Base-by-base conservation (phyloP, 306 rosid species). In the Trifolium dubium region DNA sequence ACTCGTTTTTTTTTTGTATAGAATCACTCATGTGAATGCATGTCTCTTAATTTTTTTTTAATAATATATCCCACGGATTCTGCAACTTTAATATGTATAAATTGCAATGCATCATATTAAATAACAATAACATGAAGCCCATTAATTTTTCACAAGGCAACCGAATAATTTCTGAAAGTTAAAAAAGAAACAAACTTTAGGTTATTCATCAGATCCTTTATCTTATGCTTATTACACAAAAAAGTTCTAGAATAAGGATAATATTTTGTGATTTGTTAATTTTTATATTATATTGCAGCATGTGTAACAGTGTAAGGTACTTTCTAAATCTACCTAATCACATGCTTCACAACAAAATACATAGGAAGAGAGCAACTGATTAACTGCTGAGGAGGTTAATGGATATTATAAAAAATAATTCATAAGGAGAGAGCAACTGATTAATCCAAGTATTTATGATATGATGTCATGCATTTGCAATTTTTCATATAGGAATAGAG, bases 91-190 rank as follows among this genome's bases (percentile, higher is more conserved):
- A 34, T 10, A 30, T 64, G 9, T 65, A 8, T 69, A 34, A 71
- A 43, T 54, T 49, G 40, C 39, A 61, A 51, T 74, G 72, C 71
- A 68, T 23, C 23, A 23, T 23, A 23, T 13, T 62, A 47, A 73
- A 29, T 59, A 46, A 78, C 80, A 80, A 82, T 59, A 77, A 81
- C 88, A 79, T 80, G 90, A 83, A 72, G 61, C 80, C 85, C 91
- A 78, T 82, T 80, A 73, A 65, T 67, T 77, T 66, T 64, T 39
- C 69, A 37, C 73, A 81, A 68, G 69, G 72, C 86, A 81, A 73
- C 65, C 39, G 29, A 83, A 85, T 73, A 86, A 82, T 80, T 80
- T 74, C 51, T 62, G 32, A 69, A 77, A 78, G 40, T 23, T 23
- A 23, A 37, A 12, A 55, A 64, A 54, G 68, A 71, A 63, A 31